Evolutionary conservation across 2,329 filamentous ascomycete genomes (phyloP).

Genomic region (Cladophialophora psammophila): DNA sequence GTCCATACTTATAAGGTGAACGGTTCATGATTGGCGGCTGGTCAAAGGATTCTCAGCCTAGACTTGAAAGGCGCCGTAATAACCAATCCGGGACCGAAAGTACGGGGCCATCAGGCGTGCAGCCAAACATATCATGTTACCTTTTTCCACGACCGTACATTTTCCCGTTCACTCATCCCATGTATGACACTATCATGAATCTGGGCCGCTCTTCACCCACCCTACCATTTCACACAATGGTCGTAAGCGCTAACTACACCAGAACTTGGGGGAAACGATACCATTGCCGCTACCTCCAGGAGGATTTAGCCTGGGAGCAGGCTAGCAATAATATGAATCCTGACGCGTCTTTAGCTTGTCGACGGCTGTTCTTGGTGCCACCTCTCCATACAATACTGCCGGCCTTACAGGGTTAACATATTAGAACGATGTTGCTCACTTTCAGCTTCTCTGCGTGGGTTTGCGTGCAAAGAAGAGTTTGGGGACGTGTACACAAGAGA

Average conservation of each 20-base stretch:
- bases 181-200: neutral
- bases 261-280: neutral
- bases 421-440: neutral
- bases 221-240: neutral
- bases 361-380: neutral
- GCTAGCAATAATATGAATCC: neutral
- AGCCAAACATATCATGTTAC: neutral
- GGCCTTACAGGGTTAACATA: neutral
- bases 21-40: neutral
- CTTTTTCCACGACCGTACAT: neutral
- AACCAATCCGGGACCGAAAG: neutral
- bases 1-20: no score
- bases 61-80: neutral
- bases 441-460: neutral
- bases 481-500: neutral
- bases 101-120: neutral
- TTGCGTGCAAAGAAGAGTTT: neutral
- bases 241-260: neutral
- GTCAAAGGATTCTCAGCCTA: neutral
- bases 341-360: neutral
- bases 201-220: neutral
- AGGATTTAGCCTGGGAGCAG: neutral
- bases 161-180: neutral
- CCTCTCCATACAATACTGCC: neutral
- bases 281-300: neutral